These are phyloP conservation scores for Phytopythium sindhum DNA, from an alignment of 352 stramenopile genomes.

Conservation along the genomic window DNA sequence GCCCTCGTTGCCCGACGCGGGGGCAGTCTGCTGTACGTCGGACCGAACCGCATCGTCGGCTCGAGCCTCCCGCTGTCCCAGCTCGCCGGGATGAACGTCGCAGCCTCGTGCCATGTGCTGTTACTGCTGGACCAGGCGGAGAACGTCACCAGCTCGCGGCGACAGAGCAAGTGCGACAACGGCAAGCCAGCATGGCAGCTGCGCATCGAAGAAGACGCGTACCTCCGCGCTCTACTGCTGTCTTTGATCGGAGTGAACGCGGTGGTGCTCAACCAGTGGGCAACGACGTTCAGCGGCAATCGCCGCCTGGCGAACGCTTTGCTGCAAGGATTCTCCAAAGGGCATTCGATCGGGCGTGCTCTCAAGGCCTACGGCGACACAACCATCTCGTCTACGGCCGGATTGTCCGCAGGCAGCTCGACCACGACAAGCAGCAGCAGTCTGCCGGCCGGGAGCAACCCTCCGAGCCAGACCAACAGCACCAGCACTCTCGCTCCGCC, in stretches of 20 bases:
- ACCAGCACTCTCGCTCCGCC: not conserved
- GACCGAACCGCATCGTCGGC: slow-evolving; percentile 59
- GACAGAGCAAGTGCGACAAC: slow-evolving; percentile 86
- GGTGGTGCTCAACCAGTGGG: slow-evolving; percentile 79
- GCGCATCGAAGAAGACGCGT: slow-evolving; percentile 60
- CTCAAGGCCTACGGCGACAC: slow-evolving; percentile 50
- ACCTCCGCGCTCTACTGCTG: slow-evolving; percentile 61
- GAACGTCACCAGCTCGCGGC: slow-evolving; percentile 61
- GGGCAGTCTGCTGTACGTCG: slow-evolving; percentile 70
- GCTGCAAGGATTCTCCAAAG: slow-evolving; percentile 43
- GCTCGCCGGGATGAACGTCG: slow-evolving; percentile 69
- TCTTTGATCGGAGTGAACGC: slow-evolving; percentile 76
- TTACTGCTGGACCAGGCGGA: slow-evolving; percentile 79
- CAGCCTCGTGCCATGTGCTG: slow-evolving; percentile 60
- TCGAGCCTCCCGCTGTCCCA: slow-evolving; percentile 34
- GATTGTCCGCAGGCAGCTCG: not conserved
- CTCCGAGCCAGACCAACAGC: slow-evolving; percentile 9
- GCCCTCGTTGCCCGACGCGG: slow-evolving; percentile 48
- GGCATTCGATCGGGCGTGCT: slow-evolving; percentile 56
- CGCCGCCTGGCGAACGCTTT: slow-evolving; percentile 50
- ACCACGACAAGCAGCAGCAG: slow-evolving; percentile 4
- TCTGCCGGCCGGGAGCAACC: not conserved
- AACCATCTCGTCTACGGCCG: slow-evolving; percentile 11
- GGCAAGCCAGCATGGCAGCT: slow-evolving; percentile 62
- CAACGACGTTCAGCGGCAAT: slow-evolving; percentile 75